These are phyloP conservation scores for Mallotus japonicus DNA, from an alignment of 441 rosid species.

Conservation along the genomic window DNA sequence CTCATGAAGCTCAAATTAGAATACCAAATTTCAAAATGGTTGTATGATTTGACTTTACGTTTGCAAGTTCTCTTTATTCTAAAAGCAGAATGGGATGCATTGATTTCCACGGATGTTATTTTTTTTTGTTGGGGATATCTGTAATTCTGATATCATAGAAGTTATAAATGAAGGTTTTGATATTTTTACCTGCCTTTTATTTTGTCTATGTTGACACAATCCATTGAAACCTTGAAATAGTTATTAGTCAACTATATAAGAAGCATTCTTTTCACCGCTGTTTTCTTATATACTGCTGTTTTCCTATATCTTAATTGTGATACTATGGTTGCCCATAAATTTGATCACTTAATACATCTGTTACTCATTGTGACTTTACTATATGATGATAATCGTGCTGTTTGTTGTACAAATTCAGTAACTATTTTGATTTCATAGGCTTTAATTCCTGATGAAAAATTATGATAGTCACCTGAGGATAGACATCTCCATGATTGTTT, in stretches of 20 bases:
- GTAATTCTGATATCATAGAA: background rate
- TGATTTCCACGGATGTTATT: background rate
- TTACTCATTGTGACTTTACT: background rate
- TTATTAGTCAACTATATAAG: background rate
- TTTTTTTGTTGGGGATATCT: background rate
- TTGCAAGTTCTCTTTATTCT: background rate
- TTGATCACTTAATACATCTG: background rate
- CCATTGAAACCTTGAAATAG: background rate
- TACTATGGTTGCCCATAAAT: background rate
- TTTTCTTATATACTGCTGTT: background rate
- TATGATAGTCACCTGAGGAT: background rate
- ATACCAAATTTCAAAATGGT: background rate
- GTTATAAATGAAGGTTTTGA: background rate
- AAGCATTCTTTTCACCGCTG: background rate
- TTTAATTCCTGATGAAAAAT: conserved; percentile 1
- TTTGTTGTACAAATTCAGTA: background rate
- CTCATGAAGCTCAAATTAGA: background rate
- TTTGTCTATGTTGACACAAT: background rate
- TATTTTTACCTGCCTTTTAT: background rate
- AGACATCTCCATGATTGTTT: background rate
- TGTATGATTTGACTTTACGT: background rate
- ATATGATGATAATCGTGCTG: background rate
- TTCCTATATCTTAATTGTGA: background rate
- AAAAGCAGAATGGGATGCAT: background rate
- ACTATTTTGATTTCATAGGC: background rate